Evolutionary conservation across 1,284 basidiomycete genomes (phyloP), one percentile per base, ranked within the genome.

Genomic region (Ceratobasidium sp.): DNA sequence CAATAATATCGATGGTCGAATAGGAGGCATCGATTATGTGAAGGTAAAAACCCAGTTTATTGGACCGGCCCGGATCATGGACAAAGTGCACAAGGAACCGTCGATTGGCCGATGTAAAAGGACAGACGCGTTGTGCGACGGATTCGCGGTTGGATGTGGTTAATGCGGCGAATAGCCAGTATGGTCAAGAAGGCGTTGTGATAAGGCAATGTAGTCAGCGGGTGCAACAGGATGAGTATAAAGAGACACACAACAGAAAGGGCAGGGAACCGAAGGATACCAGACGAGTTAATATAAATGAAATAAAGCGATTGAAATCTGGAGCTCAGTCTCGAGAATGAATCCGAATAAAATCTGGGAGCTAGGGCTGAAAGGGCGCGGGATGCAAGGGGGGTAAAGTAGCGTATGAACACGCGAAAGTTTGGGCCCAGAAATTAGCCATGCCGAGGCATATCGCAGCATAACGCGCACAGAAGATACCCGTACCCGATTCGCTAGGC

Each of bases 401-500:
- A 42, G 42, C 33, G 56, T 30, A 4, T 14, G 19, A 16, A 49
- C n/a, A n/a, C n/a, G n/a, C n/a, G 33, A 36, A 36, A 36, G 33
- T 36, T 36, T 4, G 33, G 33, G 33, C 33, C 19, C 16, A 16
- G 16, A 46, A 46, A 46, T 23, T 16, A 25, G 21, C 16, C 13
- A 30, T 47, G 57, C 46, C 47, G 11, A 27, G 58, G 59, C 49
- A 53, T 52, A 41, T 50, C 47, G n/a, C 47, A 50, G 42, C 42
- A 50, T 21, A 13, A 49, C 59, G 59, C 59, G 59, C 59, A 9
- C 47, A 30, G 8, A 29, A 5, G 13, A 29, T n/a, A n/a, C 47
- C 33, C n/a, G 47, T 49, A 53, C 49, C 59, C 59, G 59, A 64
- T 64, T 42, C 49, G 44, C 59, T 64, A 64, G 59, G 59, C 59